Conservation (phyloP, 2,329 filamentous ascomycete species). For the Fusarium verrucosum region DNA sequence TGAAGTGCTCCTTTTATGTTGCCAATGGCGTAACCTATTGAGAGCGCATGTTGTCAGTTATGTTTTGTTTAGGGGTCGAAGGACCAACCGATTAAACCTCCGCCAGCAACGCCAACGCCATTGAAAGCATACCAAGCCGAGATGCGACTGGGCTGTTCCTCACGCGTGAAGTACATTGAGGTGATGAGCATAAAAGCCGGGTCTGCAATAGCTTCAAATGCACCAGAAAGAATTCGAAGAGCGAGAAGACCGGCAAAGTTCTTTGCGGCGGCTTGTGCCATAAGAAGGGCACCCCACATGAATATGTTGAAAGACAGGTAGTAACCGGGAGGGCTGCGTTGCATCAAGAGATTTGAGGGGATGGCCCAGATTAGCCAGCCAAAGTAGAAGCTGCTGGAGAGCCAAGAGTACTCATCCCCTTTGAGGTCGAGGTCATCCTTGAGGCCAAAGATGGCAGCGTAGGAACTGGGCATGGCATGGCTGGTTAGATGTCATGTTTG, state of each 20-base stretch:
- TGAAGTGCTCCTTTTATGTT: slow-evolving; percentile 65
- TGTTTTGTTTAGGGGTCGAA: not conserved
- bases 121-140: slow-evolving; percentile 69
- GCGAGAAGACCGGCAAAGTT: slow-evolving; percentile 65
- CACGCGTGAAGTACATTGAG: slow-evolving; percentile 70
- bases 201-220: slow-evolving; percentile 66
- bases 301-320: slow-evolving; percentile 61
- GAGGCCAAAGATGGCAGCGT: slow-evolving; percentile 73
- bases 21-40: slow-evolving; percentile 64
- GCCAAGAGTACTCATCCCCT: slow-evolving; percentile 65
- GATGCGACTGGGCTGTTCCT: slow-evolving; percentile 69
- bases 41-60: not conserved
- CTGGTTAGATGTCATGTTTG: not conserved
- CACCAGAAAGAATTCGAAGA: slow-evolving; percentile 68
- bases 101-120: slow-evolving; percentile 66
- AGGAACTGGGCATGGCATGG: slow-evolving; percentile 51
- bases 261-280: slow-evolving; percentile 62
- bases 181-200: slow-evolving; percentile 70
- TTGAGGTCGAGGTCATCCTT: slow-evolving; percentile 64
- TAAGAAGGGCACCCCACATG: slow-evolving; percentile 60
- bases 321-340: slow-evolving; percentile 48
- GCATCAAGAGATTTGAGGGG: slow-evolving; percentile 47
- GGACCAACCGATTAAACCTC: slow-evolving; percentile 54
- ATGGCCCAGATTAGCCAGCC: slow-evolving; percentile 52
- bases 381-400: slow-evolving; percentile 51